Conservation (phyloP, 1,284 basidiomycete genomes). For the Irpex sp. region DNA sequence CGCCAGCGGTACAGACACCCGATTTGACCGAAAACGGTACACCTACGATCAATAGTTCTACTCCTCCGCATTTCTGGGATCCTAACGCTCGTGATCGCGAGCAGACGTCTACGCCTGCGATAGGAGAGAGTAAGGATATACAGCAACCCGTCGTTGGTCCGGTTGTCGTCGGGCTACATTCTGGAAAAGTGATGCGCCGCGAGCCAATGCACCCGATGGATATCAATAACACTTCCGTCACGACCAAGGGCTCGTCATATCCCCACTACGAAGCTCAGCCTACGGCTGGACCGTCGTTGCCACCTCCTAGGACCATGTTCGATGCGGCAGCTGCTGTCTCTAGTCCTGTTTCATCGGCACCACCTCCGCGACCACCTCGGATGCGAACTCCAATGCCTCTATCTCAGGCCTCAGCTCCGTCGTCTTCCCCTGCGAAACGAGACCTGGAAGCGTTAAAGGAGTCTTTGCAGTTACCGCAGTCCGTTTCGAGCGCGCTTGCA, state of each 20-base stretch:
- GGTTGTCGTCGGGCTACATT: slow-evolving; percentile 44
- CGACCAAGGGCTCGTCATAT: slow-evolving; percentile 32
- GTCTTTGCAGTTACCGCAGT: slow-evolving; percentile 51
- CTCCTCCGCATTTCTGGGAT: background rate
- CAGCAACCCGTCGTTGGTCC: slow-evolving; percentile 55
- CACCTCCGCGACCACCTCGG: slow-evolving; percentile 60
- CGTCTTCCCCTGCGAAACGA: slow-evolving; percentile 27
- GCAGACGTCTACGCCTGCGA: slow-evolving; percentile 44
- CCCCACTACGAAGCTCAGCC: slow-evolving; percentile 66
- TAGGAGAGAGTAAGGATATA: slow-evolving; percentile 56
- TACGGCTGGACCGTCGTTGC: slow-evolving; percentile 67
- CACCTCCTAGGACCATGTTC: slow-evolving; percentile 56
- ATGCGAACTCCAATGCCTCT: slow-evolving; percentile 26
- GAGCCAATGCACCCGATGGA: slow-evolving; percentile 11
- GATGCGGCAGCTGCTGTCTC: slow-evolving; percentile 13
- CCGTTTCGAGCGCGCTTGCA: slow-evolving; percentile 45
- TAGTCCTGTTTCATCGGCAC: slow-evolving; percentile 43
- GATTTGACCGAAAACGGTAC: slow-evolving; percentile 26
- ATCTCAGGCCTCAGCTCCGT: slow-evolving; percentile 35
- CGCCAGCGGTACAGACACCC: slow-evolving; percentile 35
- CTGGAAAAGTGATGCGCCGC: slow-evolving; percentile 19
- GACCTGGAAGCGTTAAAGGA: slow-evolving; percentile 55
- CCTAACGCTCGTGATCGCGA: slow-evolving; percentile 13
- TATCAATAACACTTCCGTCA: slow-evolving; percentile 1
- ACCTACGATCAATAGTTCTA: slow-evolving; percentile 12